Evolutionary conservation across 305 asterid species (phyloP).

Genomic region (Salvia sclarea): DNA sequence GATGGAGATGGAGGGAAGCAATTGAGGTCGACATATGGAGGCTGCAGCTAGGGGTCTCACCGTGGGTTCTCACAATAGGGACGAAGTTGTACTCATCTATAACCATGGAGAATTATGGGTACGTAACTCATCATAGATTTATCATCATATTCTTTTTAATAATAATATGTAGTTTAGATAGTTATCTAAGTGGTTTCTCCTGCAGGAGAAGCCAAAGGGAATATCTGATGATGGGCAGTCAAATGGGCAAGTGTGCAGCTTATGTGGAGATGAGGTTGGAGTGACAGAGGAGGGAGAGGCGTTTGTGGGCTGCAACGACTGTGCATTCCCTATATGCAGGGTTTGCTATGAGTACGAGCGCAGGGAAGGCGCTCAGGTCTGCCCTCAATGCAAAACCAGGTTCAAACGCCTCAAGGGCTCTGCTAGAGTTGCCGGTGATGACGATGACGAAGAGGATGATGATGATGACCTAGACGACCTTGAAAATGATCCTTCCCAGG

Average conservation of each 20-base stretch:
- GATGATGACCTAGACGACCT: slow-evolving; percentile 19
- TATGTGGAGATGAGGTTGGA: slow-evolving; percentile 75
- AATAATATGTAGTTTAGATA: too few species aligned
- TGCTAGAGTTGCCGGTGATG: slow-evolving; percentile 17
- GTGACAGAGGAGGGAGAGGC: slow-evolving; percentile 65
- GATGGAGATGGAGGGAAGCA: too few species aligned
- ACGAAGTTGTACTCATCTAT: neutral
- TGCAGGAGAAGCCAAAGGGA: neutral
- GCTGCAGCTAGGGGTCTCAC: slow-evolving; percentile 2
- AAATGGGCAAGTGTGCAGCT: slow-evolving; percentile 66
- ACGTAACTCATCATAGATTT: too few species aligned
- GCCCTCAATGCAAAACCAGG: slow-evolving; percentile 78
- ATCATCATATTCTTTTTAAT: too few species aligned
- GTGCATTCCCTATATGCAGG: slow-evolving; percentile 73
- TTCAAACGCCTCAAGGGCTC: slow-evolving; percentile 56
- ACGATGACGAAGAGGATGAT: slow-evolving; percentile 22
- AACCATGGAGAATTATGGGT: neutral
- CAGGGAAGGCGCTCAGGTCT: slow-evolving; percentile 66
- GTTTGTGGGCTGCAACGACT: slow-evolving; percentile 76
- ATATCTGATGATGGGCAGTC: slow-evolving; percentile 16
- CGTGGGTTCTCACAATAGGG: slow-evolving; percentile 15
- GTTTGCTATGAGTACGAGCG: slow-evolving; percentile 77
- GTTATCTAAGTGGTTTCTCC: too few species aligned
- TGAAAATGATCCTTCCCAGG: slow-evolving; percentile 13
- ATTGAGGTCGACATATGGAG: slow-evolving; percentile 1